phyloP scores from a whole-genome alignment of 192 early-diverging fungal genomes.

The Blastocladiella britannica region DNA sequence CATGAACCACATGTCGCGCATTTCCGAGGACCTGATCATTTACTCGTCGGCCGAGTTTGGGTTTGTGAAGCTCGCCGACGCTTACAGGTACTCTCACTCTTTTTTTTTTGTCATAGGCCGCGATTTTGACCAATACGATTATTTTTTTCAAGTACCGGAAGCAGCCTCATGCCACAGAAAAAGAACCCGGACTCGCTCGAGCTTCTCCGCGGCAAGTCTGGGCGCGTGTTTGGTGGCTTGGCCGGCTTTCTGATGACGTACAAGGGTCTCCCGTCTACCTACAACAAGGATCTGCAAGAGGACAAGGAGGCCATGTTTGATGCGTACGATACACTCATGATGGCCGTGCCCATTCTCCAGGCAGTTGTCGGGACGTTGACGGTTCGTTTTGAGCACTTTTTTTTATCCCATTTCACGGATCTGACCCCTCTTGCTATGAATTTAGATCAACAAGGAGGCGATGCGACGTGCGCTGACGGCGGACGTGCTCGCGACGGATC shows the following conservation, averaged over 20 bases:
- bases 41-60: constrained; percentile 85
- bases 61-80: constrained; percentile 84
- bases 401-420: too few species aligned
- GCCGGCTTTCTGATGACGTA: constrained; percentile 94
- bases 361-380: constrained; percentile 80
- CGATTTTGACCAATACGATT: not conserved
- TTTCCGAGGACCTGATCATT: constrained; percentile 89
- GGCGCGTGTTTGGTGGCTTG: constrained; percentile 89
- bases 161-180: constrained; percentile 97
- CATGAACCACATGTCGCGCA: constrained; percentile 76
- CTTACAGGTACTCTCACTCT: constrained; percentile 41
- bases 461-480: constrained; percentile 61
- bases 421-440: too few species aligned
- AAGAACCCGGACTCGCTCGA: constrained; percentile 97
- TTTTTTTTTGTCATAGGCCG: not conserved
- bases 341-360: constrained; percentile 77
- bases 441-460: constrained; percentile 55
- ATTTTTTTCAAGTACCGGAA: constrained; percentile 51
- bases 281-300: constrained; percentile 98
- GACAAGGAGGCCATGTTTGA: constrained; percentile 99
- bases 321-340: constrained; percentile 67
- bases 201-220: constrained; percentile 86
- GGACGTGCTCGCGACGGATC: constrained; percentile 95
- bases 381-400: constrained; percentile 13
- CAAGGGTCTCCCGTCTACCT: constrained; percentile 92